Percentiles rank a stretch among this genome's conserved stretches.
Conservation (phyloP, 768 basidiomycete species). For the Dacryopinax primogenitus region DNA sequence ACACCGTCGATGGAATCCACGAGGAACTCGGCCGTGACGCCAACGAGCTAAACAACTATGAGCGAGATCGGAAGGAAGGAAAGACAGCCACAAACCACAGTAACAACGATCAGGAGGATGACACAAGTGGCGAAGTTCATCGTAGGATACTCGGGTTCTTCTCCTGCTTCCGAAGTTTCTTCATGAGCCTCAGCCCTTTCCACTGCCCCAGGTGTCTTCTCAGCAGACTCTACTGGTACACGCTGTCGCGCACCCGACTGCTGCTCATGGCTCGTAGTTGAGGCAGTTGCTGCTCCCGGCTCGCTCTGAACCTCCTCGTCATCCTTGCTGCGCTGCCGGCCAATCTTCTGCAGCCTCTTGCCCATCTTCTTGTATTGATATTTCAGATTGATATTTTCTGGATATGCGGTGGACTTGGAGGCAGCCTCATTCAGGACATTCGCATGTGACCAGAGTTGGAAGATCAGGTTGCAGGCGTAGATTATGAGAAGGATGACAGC, state of each 20-base stretch:
- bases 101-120: constrained; percentile 43
- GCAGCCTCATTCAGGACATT: constrained; percentile 38
- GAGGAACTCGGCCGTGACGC: constrained; percentile 52
- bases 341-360: not conserved
- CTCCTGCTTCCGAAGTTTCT: constrained; percentile 16
- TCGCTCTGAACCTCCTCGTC: not conserved
- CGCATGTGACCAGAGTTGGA: constrained; percentile 66
- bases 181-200: constrained; percentile 10
- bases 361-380: constrained; percentile 7
- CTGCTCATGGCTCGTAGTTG: not conserved
- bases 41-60: constrained; percentile 32
- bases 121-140: constrained; percentile 49
- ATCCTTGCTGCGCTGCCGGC: not conserved
- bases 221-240: not conserved
- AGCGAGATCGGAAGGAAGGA: not conserved
- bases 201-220: not conserved
- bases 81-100: constrained; percentile 39
- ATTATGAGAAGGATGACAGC: constrained; percentile 58
- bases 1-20: constrained; percentile 74
- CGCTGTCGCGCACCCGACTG: not conserved
- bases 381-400: not conserved
- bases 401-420: constrained; percentile 22
- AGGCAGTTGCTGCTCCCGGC: not conserved
- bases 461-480: constrained; percentile 60
- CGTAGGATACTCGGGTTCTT: constrained; percentile 40